Base-by-base conservation (phyloP, 768 basidiomycete species). In the Kwoniella europaea region DNA sequence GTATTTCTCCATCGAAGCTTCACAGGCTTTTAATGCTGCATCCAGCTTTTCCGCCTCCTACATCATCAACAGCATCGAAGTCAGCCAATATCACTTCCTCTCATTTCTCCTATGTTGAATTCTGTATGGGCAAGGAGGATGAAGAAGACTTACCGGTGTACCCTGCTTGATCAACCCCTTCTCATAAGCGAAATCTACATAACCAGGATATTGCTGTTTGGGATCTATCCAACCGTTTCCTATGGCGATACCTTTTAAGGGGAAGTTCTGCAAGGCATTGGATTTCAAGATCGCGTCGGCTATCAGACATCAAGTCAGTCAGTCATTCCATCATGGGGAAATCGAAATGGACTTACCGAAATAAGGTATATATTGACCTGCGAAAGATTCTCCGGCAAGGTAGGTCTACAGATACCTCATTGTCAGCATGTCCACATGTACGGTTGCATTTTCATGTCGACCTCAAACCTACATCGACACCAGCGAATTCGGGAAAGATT, bases 141-240 rank as follows among this genome's bases (percentile, higher is more conserved):
- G 44, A 13, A 50, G 46, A 50, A 50, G 13, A 71, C 87, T 43
- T 77, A 93, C 93, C 52, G 89, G 86, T 2, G 91, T 88, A 27
- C 89, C 89, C 74, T 87, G 86, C 76, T 91, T 90, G 62, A 98
- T 83, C 42, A 98, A 83, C 2, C 91, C 91, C 53, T 91, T 89
- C 77, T 91, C 90, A 56, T 91, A 87, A 1, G 90, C 90, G 79
- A 90, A 98, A 74, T 96, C 93, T 53, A 94, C 84, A 82, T 92
- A 98, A 18, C 94, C 87, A 16, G 92, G 89, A 82, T 98, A 99
- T 85, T 99, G 97, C 67, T 87, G 86, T 53, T 88, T 88, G 0
- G 90, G 90, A 82, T 98, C 95, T 58, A 97, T 96, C 97, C 97
- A 99, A 5, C 96, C 96, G 82, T 99, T 99, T 22, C 97, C 97